These are phyloP conservation scores for Penicillium paxilli DNA, from an alignment of 495 filamentous ascomycete species.

Conservation along the genomic window DNA sequence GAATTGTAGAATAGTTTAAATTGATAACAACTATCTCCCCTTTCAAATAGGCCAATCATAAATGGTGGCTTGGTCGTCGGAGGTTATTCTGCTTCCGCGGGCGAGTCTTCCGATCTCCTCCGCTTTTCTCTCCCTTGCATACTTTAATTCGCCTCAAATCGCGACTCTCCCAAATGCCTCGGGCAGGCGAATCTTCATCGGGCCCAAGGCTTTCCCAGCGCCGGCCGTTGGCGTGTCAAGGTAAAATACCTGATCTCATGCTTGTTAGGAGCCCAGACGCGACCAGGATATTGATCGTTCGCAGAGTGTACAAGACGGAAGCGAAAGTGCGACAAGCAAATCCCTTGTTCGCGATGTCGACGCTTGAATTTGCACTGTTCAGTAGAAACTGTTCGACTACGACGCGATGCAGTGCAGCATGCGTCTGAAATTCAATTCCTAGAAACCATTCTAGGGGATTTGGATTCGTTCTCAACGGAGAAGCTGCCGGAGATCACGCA, in stretches of 20 bases:
- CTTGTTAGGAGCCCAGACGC: not conserved
- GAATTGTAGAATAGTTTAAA: too few species aligned
- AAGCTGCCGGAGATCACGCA: conserved; percentile 7
- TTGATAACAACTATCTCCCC: too few species aligned
- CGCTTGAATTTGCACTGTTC: conserved; percentile 30
- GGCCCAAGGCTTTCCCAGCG: conserved; percentile 31
- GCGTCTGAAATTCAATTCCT: conserved; percentile 32
- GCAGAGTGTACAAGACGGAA: conserved; percentile 35
- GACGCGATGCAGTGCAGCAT: conserved; percentile 27
- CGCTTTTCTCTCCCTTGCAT: conserved; percentile 3
- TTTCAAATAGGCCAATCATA: not conserved
- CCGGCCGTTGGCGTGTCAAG: conserved; percentile 32
- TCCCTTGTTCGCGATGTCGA: conserved; percentile 30
- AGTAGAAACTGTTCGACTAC: conserved; percentile 29
- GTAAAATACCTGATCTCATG: conserved; percentile 10
- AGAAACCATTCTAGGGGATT: conserved; percentile 20
- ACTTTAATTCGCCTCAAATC: not conserved
- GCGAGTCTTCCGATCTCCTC: conserved; percentile 8
- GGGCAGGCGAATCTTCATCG: not conserved
- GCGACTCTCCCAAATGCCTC: not conserved
- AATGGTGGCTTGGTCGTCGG: not conserved
- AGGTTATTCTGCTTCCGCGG: not conserved
- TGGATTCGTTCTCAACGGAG: conserved; percentile 17
- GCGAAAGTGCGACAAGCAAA: conserved; percentile 33
- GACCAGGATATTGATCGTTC: conserved; percentile 3